Evolutionary conservation across 176 grass and related monocot species (phyloP).

Genomic region (Poa annua): DNA sequence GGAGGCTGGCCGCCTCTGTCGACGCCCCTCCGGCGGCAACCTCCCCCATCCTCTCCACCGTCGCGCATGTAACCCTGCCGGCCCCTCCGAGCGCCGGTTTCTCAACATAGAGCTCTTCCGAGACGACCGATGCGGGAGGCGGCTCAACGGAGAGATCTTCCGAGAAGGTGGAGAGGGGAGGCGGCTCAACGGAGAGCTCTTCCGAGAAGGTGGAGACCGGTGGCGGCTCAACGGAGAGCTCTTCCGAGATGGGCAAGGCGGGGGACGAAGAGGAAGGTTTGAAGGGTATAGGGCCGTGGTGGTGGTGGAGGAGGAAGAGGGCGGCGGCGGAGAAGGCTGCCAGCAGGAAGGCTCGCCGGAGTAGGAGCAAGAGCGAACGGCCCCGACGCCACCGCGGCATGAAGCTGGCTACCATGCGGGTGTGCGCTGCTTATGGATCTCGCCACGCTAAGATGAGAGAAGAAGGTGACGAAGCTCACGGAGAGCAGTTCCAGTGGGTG

Average conservation of each 20-base stretch:
- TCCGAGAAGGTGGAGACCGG: not conserved
- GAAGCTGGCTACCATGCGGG: not conserved
- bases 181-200: slow-evolving; percentile 9
- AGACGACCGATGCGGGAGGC: not conserved
- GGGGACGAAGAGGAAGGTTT: slow-evolving; percentile 16
- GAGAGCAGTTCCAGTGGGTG: too few relatives aligned
- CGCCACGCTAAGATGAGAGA: too few relatives aligned
- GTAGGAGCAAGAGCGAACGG: slow-evolving; percentile 19
- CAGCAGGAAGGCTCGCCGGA: slow-evolving; percentile 40
- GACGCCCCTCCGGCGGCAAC: slow-evolving; percentile 44
- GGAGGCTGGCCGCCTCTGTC: slow-evolving; percentile 63
- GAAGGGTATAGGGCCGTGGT: slow-evolving; percentile 26
- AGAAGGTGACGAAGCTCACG: too few relatives aligned
- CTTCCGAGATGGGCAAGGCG: not conserved
- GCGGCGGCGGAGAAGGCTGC: slow-evolving; percentile 31
- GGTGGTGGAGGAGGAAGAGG: slow-evolving; percentile 37
- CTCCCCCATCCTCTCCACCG: slow-evolving; percentile 89
- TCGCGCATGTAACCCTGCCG: slow-evolving; percentile 47
- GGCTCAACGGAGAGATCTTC: slow-evolving; percentile 6
- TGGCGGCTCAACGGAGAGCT: slow-evolving; percentile 14
- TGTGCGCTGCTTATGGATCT: not conserved
- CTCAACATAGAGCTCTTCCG: slow-evolving; percentile 9
- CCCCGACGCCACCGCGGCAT: slow-evolving; percentile 28
- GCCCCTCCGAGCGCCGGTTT: not conserved
- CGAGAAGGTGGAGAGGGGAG: not conserved